Percentiles rank a stretch among this genome's conserved stretches.
phyloP scores from a whole-genome alignment of 352 stramenopile species.

The Phytophthora syringae region DNA sequence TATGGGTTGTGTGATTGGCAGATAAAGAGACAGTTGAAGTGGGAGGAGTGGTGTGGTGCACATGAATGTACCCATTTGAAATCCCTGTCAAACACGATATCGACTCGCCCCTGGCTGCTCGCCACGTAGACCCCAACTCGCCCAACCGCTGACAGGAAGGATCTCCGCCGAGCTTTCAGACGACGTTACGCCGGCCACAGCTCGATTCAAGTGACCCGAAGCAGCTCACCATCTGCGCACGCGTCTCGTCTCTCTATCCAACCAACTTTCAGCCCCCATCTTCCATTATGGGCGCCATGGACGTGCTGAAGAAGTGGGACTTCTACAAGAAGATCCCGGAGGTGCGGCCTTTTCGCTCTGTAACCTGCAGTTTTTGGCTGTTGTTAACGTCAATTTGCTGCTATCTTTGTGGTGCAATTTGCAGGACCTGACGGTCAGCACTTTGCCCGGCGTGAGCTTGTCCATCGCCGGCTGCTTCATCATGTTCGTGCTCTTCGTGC shows the following conservation, averaged over 20 bases:
- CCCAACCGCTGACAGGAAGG: slow-evolving; percentile 13
- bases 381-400: not conserved
- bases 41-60: not conserved
- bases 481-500: slow-evolving; percentile 91
- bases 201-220: not conserved
- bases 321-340: slow-evolving; percentile 94
- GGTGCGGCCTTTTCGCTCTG: slow-evolving; percentile 39
- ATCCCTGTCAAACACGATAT: not conserved
- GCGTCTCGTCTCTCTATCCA: slow-evolving; percentile 15
- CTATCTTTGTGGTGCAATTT: slow-evolving; percentile 7
- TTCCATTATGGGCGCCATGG: slow-evolving; percentile 77
- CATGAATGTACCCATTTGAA: not conserved
- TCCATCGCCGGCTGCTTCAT: slow-evolving; percentile 87
- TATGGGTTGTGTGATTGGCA: not conserved
- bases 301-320: slow-evolving; percentile 92
- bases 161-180: slow-evolving; percentile 17
- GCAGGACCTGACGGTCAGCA: slow-evolving; percentile 87
- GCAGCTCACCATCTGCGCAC: not conserved
- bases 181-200: slow-evolving; percentile 1
- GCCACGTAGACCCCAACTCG: slow-evolving; percentile 33
- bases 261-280: not conserved
- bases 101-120: not conserved
- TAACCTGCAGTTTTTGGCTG: not conserved
- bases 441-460: slow-evolving; percentile 83
- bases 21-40: not conserved